These are phyloP conservation scores for Lasiosphaeris hirsuta DNA, from an alignment of 495 filamentous ascomycete genomes.

Conservation along the genomic window DNA sequence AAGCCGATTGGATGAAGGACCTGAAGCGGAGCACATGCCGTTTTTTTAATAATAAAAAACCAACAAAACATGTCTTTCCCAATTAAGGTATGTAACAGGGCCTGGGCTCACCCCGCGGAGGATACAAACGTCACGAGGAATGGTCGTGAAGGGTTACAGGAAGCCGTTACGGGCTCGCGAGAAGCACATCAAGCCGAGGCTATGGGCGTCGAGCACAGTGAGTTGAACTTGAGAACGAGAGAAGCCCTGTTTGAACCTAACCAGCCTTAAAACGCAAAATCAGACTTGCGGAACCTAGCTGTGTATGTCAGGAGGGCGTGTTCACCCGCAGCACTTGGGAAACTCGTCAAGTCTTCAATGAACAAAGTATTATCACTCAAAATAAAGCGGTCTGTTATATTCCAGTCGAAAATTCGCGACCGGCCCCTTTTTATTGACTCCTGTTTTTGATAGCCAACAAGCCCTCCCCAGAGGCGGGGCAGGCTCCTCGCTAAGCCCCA, in stretches of 20 bases:
- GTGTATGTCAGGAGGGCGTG: not conserved
- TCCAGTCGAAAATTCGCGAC: not conserved
- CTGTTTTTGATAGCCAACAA: not conserved
- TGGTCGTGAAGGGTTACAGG: not conserved
- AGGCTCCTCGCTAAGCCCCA: too few relatives aligned
- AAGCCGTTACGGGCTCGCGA: not conserved
- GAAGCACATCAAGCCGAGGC: not conserved
- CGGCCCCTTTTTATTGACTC: slow-evolving; percentile 5
- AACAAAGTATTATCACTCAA: not conserved
- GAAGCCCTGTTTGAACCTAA: slow-evolving; percentile 10
- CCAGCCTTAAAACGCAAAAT: not conserved
- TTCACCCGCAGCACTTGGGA: not conserved
- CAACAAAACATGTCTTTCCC: too few relatives aligned
- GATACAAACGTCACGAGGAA: not conserved
- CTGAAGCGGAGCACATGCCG: not conserved
- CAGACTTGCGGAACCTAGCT: too few relatives aligned
- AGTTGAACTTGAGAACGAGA: slow-evolving; percentile 9
- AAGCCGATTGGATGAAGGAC: slow-evolving; percentile 46
- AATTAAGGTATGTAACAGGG: too few relatives aligned
- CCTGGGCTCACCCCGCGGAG: too few relatives aligned
- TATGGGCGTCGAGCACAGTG: slow-evolving; percentile 33
- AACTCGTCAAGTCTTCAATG: too few relatives aligned
- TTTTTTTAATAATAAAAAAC: too few relatives aligned
- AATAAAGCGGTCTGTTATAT: slow-evolving; percentile 10
- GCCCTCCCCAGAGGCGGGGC: not conserved